Evolutionary conservation across 164 flowering plant species (phyloP), one percentile per base, ranked within the genome.

Genomic region (Buxus sempervirens): DNA sequence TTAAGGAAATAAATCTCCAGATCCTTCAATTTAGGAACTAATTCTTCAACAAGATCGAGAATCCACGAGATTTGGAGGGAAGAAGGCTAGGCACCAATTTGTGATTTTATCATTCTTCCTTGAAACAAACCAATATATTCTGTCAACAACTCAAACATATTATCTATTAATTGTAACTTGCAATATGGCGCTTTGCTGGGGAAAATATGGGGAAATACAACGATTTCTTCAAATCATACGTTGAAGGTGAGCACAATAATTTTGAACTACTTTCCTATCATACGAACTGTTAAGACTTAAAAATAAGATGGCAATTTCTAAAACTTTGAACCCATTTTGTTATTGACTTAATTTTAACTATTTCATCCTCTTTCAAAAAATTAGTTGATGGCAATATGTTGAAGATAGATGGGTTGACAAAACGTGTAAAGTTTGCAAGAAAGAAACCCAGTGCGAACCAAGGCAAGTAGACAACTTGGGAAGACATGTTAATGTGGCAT

Each of bases 371-470:
- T 69, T 49, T 59, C 26, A 13, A 32, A 32, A 32, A 32, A 32
- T 27, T 60, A 94, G 98, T 94, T 78, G 97, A 94, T 73, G 98
- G 38, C 68, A 88, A 70, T 94, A 91, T 41, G 93, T 91, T 0
- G 96, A 89, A 74, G 97, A 94, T 71, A 96, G 98, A 14, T 94
- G 98, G 97, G 96, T 94, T 5, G 98, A 91, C 80, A 91, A 91
- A 73, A 88, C 93, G 0, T 91, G 97, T 84, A 91, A 85, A 75
- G 83, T 91, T 2, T 90, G 97, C 87, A 86, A 84, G 80, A 90
- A 91, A 79, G 98, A 94, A 71, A 91, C 98, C 12, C 78, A 60
- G 61, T 91, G 91, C 0, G 96, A 90, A 36, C 60, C 77, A 53
- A 73, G 82, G 66, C 77, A 76, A 61, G 73, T 76, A 12, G 82